Evolutionary conservation across 2,329 filamentous ascomycete genomes (phyloP).

Genomic region (Epichloe typhina): DNA sequence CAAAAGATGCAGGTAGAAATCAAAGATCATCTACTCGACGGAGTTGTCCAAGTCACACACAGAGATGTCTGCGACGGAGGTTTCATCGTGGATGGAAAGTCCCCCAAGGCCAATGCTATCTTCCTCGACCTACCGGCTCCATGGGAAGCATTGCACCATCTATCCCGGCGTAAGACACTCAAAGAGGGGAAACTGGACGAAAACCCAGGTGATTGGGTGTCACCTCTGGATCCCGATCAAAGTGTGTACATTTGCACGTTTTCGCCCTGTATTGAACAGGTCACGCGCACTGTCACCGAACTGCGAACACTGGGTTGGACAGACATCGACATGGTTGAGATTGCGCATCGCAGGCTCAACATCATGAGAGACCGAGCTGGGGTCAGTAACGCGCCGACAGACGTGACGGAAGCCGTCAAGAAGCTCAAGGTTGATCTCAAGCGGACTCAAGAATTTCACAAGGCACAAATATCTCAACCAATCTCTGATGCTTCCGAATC

Average conservation of each 20-base stretch:
- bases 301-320: conserved; percentile 78
- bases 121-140: conserved; percentile 74
- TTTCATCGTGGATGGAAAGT: conserved; percentile 48
- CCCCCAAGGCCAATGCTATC: conserved; percentile 56
- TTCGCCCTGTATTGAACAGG: conserved; percentile 94
- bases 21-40: conserved; percentile 49
- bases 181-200: conserved; percentile 13
- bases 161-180: conserved; percentile 39
- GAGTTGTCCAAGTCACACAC: conserved; percentile 59
- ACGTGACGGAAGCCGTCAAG: conserved; percentile 66
- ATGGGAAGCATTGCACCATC: conserved; percentile 64
- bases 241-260: conserved; percentile 82
- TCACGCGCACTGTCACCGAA: conserved; percentile 68
- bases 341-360: conserved; percentile 66
- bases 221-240: conserved; percentile 56
- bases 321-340: conserved; percentile 86
- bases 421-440: conserved; percentile 62
- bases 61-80: conserved; percentile 68
- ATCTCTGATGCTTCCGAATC: conserved; percentile 18
- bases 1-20: conserved; percentile 60
- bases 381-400: conserved; percentile 55
- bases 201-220: conserved; percentile 30
- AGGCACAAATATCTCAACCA: conserved; percentile 16
- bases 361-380: conserved; percentile 72
- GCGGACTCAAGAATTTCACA: conserved; percentile 53